Conservation (phyloP, 169 alveolate species). For the Eimeria mitis region DNA sequence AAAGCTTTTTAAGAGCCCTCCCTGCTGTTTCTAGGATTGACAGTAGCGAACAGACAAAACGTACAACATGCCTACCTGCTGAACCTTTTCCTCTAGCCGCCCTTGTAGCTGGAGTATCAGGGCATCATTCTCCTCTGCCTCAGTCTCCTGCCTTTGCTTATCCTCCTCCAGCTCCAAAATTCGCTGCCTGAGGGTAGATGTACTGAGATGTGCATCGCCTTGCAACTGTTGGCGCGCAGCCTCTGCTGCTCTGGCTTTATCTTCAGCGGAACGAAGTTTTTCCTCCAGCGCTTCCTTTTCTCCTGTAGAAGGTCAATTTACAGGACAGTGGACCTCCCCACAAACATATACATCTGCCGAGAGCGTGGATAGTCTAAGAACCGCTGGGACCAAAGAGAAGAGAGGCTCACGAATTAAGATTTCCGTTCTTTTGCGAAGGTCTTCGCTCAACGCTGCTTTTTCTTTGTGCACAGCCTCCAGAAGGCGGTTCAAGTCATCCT, state of each 20-base stretch:
- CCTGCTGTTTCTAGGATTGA: background rate
- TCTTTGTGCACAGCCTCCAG: constrained; percentile 31
- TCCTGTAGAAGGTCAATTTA: constrained; percentile 3
- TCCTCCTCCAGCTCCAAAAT: constrained; percentile 62
- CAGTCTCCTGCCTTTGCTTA: constrained; percentile 56
- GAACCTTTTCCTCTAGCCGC: constrained; percentile 63
- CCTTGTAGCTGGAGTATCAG: constrained; percentile 61
- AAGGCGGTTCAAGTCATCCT: constrained; percentile 10
- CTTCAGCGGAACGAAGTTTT: constrained; percentile 45
- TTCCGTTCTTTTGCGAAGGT: background rate
- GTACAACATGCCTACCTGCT: constrained; percentile 49
- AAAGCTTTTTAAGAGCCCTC: background rate
- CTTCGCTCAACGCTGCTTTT: background rate
- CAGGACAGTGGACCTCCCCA: background rate
- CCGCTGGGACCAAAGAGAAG: background rate
- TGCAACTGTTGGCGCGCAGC: constrained; percentile 63
- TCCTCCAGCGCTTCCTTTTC: constrained; percentile 70
- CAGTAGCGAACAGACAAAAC: background rate
- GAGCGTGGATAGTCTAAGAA: background rate
- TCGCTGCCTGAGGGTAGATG: constrained; percentile 38
- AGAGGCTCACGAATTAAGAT: constrained; percentile 6
- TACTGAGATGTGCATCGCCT: constrained; percentile 13
- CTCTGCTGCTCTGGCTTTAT: constrained; percentile 56
- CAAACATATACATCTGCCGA: background rate
- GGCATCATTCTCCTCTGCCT: constrained; percentile 79